A percentile compares a stretch with the other conserved stretches of the same genome.
Conservation (phyloP, 371 early-diverging fungal genomes). For the Sporodiniella umbellata region DNA sequence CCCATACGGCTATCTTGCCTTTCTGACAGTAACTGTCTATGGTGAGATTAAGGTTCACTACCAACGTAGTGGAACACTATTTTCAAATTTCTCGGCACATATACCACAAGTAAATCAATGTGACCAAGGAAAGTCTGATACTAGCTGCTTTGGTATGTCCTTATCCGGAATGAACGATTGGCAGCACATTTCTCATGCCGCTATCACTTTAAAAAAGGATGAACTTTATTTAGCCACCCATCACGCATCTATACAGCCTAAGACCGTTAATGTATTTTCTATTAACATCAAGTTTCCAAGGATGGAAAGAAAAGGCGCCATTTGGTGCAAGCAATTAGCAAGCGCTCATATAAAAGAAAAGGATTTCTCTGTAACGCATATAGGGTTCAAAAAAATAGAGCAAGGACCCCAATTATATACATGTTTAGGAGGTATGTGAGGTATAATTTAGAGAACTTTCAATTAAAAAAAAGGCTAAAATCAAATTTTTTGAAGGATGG, state of each 20-base stretch:
- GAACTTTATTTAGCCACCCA: slow-evolving; percentile 37
- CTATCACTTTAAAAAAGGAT: slow-evolving; percentile 21
- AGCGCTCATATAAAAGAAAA: slow-evolving; percentile 2
- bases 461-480: too few relatives aligned
- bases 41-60: slow-evolving; percentile 45
- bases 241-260: slow-evolving; percentile 29
- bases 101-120: slow-evolving; percentile 29
- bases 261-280: slow-evolving; percentile 23
- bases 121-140: slow-evolving; percentile 24
- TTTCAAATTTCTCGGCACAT: slow-evolving; percentile 32
- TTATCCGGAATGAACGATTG: slow-evolving; percentile 33
- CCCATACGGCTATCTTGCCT: slow-evolving; percentile 39
- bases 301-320: slow-evolving; percentile 5
- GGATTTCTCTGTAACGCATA: slow-evolving; percentile 8
- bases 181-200: slow-evolving; percentile 46
- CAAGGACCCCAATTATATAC: slow-evolving; percentile 6
- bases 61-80: slow-evolving; percentile 37
- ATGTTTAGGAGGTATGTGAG: slow-evolving; percentile 20
- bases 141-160: slow-evolving; percentile 37
- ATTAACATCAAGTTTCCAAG: slow-evolving; percentile 34
- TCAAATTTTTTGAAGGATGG: neutral
- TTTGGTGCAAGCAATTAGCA: slow-evolving; percentile 9
- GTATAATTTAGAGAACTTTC: too few relatives aligned
- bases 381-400: slow-evolving; percentile 3
- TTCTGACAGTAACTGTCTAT: slow-evolving; percentile 36